Conservation (phyloP, 331 rosid species). For the Pyracantha coccinea region DNA sequence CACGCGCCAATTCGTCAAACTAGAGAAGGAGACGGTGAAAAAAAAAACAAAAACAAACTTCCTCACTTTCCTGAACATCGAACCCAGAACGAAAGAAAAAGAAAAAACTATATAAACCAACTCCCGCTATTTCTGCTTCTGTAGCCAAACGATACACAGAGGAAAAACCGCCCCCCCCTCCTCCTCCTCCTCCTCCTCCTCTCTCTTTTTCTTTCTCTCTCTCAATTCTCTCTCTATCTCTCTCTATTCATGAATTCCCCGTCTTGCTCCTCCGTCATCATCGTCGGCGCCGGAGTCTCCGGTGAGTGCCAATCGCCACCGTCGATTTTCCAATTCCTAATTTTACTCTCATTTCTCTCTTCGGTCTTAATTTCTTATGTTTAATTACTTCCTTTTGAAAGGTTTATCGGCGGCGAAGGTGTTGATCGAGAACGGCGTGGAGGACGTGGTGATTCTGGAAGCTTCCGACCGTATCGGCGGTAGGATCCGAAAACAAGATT, state of each 20-base stretch:
- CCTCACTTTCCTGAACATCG: no score
- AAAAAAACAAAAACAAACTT: no score
- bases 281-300: constrained; percentile 90
- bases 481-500: constrained; percentile 65
- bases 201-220: no score
- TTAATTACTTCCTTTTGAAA: constrained; percentile 1
- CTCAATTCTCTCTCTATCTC: not conserved
- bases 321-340: not conserved
- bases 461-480: constrained; percentile 94
- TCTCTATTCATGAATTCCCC: constrained; percentile 51
- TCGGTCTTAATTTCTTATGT: not conserved
- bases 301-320: constrained; percentile 32
- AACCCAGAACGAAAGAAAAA: no score
- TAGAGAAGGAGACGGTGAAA: no score
- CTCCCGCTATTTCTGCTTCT: no score
- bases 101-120: no score
- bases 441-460: constrained; percentile 68
- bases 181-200: fast-evolving
- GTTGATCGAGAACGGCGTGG: constrained; percentile 58
- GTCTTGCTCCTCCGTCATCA: constrained; percentile 66
- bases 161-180: no score
- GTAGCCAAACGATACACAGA: no score
- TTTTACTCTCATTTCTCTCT: not conserved
- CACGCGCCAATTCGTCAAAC: no score
- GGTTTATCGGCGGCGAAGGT: constrained; percentile 84